phyloP scores from a whole-genome alignment of 2,329 filamentous ascomycete species.

The Fusarium annulatum region DNA sequence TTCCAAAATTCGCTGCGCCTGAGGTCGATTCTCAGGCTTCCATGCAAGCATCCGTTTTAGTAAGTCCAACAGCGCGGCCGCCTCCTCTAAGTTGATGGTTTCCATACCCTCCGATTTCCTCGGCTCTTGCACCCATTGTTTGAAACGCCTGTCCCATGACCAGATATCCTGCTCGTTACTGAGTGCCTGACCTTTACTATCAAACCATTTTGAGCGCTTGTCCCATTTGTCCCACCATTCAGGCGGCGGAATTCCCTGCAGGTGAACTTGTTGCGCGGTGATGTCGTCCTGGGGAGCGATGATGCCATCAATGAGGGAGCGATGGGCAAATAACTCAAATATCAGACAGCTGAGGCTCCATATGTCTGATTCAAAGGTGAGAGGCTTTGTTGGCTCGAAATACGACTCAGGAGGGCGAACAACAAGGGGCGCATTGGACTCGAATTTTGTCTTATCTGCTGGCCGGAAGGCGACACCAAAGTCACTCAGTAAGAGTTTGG shows the following conservation, averaged over 20 bases:
- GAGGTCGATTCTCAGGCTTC: constrained; percentile 9
- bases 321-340: constrained; percentile 48
- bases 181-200: constrained; percentile 21
- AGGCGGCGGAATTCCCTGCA: constrained; percentile 27
- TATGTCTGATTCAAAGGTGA: constrained; percentile 52
- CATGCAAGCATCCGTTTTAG: constrained; percentile 24
- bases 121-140: constrained; percentile 15
- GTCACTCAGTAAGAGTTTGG: constrained; percentile 44
- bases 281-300: constrained; percentile 31
- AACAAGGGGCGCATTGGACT: constrained; percentile 47
- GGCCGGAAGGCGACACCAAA: constrained; percentile 53
- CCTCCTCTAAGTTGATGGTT: background rate
- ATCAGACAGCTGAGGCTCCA: constrained; percentile 54
- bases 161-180: constrained; percentile 8
- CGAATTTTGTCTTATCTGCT: constrained; percentile 25
- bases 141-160: constrained; percentile 20
- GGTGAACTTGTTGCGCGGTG: constrained; percentile 32
- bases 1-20: constrained; percentile 11
- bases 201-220: constrained; percentile 32
- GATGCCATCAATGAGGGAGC: constrained; percentile 34
- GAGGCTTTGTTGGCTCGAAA: constrained; percentile 49
- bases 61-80: constrained; percentile 2
- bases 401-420: constrained; percentile 50
- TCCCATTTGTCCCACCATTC: constrained; percentile 42
- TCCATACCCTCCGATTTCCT: constrained; percentile 3